Evolutionary conservation across 371 early-diverging fungal species (phyloP).

Genomic region (Mortierella sp.): DNA sequence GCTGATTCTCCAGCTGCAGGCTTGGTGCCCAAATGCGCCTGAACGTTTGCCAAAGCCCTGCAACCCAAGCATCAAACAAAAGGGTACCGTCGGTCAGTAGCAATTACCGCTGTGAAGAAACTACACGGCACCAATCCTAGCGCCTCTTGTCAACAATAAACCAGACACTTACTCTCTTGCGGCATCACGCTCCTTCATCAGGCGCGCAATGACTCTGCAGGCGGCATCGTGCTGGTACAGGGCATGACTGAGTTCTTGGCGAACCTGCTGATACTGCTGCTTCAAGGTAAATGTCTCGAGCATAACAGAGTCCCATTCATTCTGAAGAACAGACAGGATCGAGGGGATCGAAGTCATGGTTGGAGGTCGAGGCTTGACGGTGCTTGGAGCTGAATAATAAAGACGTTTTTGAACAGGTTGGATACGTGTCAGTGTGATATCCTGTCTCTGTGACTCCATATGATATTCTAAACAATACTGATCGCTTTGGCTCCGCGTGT

Average conservation of each 20-base stretch:
- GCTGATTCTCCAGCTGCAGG: slow-evolving; percentile 58
- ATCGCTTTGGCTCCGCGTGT: too few species aligned
- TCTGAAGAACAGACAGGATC: slow-evolving; percentile 88
- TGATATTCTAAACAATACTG: too few species aligned
- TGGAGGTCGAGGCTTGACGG: slow-evolving; percentile 89
- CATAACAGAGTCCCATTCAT: slow-evolving; percentile 95
- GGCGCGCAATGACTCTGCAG: slow-evolving; percentile 92
- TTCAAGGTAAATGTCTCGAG: slow-evolving; percentile 92
- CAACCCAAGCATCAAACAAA: background rate
- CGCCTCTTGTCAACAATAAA: too few species aligned
- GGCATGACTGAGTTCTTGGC: slow-evolving; percentile 92
- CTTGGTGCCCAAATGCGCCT: slow-evolving; percentile 70
- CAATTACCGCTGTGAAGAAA: too few species aligned
- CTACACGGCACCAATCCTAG: too few species aligned
- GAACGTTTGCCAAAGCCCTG: slow-evolving; percentile 76
- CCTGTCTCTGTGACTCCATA: too few species aligned
- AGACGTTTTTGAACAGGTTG: too few species aligned
- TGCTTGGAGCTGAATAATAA: slow-evolving; percentile 62
- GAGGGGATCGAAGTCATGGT: slow-evolving; percentile 92
- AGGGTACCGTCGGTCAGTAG: background rate
- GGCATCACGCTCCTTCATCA: slow-evolving; percentile 90
- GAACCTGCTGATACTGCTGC: slow-evolving; percentile 89
- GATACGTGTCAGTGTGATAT: too few species aligned
- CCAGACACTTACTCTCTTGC: slow-evolving; percentile 74
- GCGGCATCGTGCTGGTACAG: slow-evolving; percentile 97